Base-by-base conservation (phyloP, 1,284 basidiomycete genomes). In the Moniliophthora roreri region DNA sequence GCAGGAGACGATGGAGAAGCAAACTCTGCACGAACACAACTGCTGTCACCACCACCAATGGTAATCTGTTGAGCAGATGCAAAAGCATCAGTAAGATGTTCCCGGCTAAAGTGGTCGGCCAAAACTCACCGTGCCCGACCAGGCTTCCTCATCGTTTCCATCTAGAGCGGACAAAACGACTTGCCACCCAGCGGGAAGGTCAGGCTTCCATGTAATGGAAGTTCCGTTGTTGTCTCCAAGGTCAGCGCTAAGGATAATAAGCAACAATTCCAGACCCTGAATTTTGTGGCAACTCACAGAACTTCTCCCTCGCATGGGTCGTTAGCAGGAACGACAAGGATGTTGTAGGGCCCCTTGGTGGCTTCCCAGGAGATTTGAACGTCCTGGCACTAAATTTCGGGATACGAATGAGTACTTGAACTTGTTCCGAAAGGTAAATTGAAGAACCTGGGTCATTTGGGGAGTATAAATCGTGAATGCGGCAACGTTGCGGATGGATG, bases 101-200 rank as follows among this genome's bases (percentile, higher is more conserved):
- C 10, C 53, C 44, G 38, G 40, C n/a, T 35, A 51, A 21, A 40
- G 20, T 38, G 51, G 2, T 52, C 16, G 21, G 54, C 50, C 20
- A 66, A 46, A n/a, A 68, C 82, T 62, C 56, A 89, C 88, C 10
- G 59, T 60, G 49, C 72, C 74, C 59, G 79, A 82, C 87, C 87
- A 91, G 4, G 78, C 85, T 62, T 89, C 85, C 1, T 82, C 63
- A 39, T 72, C 78, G 35, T 62, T 52, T 5, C 69, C 61, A 63
- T 89, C 86, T 55, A 78, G 65, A 16, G 89, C 60, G n/a, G 78
- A 84, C 47, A 89, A 59, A 61, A 76, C 67, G 48, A 86, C 71
- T 36, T 72, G 56, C 21, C 72, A 73, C 37, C 83, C 82, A 18
- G 77, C 73, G 34, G 77, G 60, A 44, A 88, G 42, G 51, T 66